Percentiles rank a stretch among this genome's conserved stretches.
Conservation (phyloP, 164 flowering plant species). For the Taxillus chinensis region DNA sequence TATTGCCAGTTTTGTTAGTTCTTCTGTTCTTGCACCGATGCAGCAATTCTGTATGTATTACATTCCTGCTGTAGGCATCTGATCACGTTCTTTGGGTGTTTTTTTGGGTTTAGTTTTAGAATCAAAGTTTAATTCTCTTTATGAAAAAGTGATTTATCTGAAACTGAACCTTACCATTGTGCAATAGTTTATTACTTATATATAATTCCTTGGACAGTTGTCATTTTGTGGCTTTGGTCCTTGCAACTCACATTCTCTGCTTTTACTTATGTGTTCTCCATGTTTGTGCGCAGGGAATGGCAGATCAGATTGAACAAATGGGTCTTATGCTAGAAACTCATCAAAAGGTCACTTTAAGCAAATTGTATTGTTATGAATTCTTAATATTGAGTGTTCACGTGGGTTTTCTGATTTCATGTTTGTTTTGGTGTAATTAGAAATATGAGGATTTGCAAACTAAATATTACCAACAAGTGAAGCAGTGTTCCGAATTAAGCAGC, state of each 20-base stretch:
- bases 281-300: constrained; percentile 53
- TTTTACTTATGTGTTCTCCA: not conserved
- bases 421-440: constrained; percentile 34
- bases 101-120: not conserved
- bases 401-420: not conserved
- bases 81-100: not conserved
- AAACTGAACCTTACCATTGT: not conserved
- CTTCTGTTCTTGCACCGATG: not conserved
- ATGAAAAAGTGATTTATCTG: not conserved
- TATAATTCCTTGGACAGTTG: not conserved
- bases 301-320: constrained; percentile 94
- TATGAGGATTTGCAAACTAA: constrained; percentile 68
- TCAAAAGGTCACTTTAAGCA: constrained; percentile 50
- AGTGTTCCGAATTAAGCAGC: constrained; percentile 41
- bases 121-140: not conserved
- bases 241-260: not conserved
- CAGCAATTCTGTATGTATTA: not conserved
- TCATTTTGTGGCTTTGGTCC: not conserved
- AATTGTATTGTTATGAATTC: not conserved
- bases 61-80: not conserved
- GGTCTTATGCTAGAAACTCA: constrained; percentile 48
- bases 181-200: not conserved
- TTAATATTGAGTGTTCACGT: not conserved
- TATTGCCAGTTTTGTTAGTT: not conserved
- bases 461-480: constrained; percentile 46